These are phyloP conservation scores for Ballota nigra DNA, from an alignment of 257 asterid genomes.

Conservation along the genomic window DNA sequence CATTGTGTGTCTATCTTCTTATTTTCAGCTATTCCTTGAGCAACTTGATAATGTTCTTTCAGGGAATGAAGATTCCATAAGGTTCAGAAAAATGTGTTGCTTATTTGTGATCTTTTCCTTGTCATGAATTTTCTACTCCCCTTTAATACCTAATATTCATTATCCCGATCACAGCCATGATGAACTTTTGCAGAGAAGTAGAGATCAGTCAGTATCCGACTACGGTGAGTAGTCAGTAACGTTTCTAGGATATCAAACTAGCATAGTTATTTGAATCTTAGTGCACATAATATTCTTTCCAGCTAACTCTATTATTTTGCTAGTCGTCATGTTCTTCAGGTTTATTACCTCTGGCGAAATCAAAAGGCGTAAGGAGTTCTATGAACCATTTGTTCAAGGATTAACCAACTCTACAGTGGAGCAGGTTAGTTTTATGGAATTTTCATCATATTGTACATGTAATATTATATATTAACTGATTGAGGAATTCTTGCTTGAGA, in stretches of 20 bases:
- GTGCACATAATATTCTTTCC: background rate
- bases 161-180: constrained; percentile 59
- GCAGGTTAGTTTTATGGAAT: constrained; percentile 52
- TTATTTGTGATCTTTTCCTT: constrained; percentile 13
- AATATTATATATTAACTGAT: background rate
- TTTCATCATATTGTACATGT: background rate
- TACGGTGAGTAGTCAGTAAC: constrained; percentile 58
- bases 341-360: constrained; percentile 94
- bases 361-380: constrained; percentile 83
- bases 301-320: constrained; percentile 32
- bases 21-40: constrained; percentile 87
- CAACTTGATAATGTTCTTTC: constrained; percentile 84
- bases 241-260: constrained; percentile 8
- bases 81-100: constrained; percentile 43
- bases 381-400: constrained; percentile 88
- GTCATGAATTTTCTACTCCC: constrained; percentile 7
- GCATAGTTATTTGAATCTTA: background rate
- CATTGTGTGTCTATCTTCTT: constrained; percentile 23
- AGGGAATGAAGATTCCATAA: constrained; percentile 62
- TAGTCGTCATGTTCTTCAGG: constrained; percentile 99
- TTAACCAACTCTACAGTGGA: constrained; percentile 68
- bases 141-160: constrained; percentile 7
- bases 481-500: too few species aligned
- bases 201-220: constrained; percentile 88
- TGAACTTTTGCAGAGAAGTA: constrained; percentile 77